A percentile compares a stretch with the other conserved stretches of the same genome.
Evolutionary conservation across 768 basidiomycete genomes (phyloP).

Genomic region (Arthromyces matolae): DNA sequence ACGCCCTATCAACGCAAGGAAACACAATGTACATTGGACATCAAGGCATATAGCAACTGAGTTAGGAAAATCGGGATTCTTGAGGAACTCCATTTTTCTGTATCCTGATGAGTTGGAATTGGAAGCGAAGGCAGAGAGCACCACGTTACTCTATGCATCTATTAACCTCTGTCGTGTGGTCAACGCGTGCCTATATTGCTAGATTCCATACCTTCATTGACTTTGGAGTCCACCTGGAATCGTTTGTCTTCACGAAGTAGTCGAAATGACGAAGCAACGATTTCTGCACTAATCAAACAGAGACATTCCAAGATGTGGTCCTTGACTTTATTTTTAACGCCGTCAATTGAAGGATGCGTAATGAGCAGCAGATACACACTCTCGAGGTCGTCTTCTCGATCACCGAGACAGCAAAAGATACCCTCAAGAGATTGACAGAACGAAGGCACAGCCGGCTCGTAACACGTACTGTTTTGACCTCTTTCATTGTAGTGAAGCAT

Average conservation of each 20-base stretch:
- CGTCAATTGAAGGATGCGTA: neutral
- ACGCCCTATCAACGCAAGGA: conserved; percentile 35
- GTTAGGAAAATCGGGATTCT: neutral
- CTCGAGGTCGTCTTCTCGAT: conserved; percentile 18
- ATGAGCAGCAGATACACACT: conserved; percentile 16
- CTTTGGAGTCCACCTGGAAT: conserved; percentile 22
- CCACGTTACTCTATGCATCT: conserved; percentile 7
- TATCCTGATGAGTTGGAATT: neutral
- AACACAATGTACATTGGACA: conserved; percentile 24
- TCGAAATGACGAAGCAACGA: conserved; percentile 16
- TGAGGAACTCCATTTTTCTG: neutral
- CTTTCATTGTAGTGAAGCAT: conserved; percentile 19
- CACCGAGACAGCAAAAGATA: conserved; percentile 25
- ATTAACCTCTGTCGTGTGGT: conserved; percentile 6
- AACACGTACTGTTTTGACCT: neutral
- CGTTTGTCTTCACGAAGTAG: conserved; percentile 18
- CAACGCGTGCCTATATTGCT: no score
- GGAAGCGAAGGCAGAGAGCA: neutral
- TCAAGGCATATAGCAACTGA: conserved; percentile 8
- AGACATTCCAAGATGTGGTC: conserved; percentile 31
- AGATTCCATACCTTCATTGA: conserved; percentile 30
- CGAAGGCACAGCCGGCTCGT: conserved; percentile 17
- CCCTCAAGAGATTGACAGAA: conserved; percentile 26
- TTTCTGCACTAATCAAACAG: conserved; percentile 17
- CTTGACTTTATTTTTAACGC: conserved; percentile 22